A percentile compares a stretch with the other conserved stretches of the same genome.
phyloP scores from a whole-genome alignment of 345 rosid species.

The Boechera divaricarpa region DNA sequence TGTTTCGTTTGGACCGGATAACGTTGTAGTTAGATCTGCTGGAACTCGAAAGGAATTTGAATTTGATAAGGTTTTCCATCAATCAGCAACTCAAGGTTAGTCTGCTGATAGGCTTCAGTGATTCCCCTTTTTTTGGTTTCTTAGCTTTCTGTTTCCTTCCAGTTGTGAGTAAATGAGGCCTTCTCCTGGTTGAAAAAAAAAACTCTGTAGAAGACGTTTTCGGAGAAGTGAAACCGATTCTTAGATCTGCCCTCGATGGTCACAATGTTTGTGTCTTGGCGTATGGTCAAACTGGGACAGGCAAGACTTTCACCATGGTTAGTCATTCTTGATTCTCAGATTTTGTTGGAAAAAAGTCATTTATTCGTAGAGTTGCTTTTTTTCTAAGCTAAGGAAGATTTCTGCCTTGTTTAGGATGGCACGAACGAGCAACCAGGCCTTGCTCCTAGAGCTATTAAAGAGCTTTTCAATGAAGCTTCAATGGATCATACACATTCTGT shows the following conservation, averaged over 20 bases:
- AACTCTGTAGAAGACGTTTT: conserved; percentile 78
- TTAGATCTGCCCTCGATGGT: conserved; percentile 92
- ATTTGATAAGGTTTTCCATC: conserved; percentile 76
- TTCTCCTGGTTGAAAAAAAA: conserved; percentile 48
- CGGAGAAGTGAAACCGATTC: conserved; percentile 75
- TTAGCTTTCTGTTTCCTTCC: conserved; percentile 46
- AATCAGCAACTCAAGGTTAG: conserved; percentile 80
- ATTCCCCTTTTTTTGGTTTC: conserved; percentile 18
- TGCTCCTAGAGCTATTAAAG: conserved; percentile 74
- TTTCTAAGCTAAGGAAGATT: conserved; percentile 18
- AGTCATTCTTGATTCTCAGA: conserved; percentile 37
- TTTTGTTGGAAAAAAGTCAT: background rate
- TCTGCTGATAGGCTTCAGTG: conserved; percentile 36
- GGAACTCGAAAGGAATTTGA: conserved; percentile 71
- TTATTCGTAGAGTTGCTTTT: background rate
- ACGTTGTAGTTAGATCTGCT: conserved; percentile 59
- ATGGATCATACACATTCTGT: conserved; percentile 53
- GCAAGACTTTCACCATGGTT: conserved; percentile 95
- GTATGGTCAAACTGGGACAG: conserved; percentile 94
- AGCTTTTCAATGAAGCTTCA: conserved; percentile 61
- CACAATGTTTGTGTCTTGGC: conserved; percentile 90
- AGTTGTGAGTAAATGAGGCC: conserved; percentile 48
- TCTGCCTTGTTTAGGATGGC: conserved; percentile 65
- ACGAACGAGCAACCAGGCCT: conserved; percentile 69
- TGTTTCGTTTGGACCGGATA: conserved; percentile 53